These are phyloP conservation scores for Nicotiana rustica DNA, from an alignment of 305 asterid genomes.

Conservation along the genomic window DNA sequence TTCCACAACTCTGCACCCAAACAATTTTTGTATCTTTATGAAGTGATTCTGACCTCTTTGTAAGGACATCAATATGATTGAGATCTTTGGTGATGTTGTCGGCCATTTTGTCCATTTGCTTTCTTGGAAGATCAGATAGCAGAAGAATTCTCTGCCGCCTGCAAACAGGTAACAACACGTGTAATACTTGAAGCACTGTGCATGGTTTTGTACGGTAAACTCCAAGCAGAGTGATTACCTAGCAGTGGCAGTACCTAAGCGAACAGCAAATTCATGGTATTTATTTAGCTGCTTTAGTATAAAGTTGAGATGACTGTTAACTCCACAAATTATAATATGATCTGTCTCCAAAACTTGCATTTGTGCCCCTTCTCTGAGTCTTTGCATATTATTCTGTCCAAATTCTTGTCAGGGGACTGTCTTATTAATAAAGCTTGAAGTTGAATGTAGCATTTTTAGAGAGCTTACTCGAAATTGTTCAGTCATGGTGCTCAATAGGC, in stretches of 20 bases:
- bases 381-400: constrained; percentile 86
- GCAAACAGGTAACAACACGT: constrained; percentile 39
- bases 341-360: constrained; percentile 91
- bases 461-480: constrained; percentile 92
- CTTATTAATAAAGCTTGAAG: constrained; percentile 39
- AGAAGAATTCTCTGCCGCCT: constrained; percentile 96
- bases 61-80: constrained; percentile 80
- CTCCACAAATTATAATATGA: constrained; percentile 92
- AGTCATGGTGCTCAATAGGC: constrained; percentile 96
- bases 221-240: constrained; percentile 57
- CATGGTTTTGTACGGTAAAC: not conserved
- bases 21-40: not conserved
- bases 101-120: constrained; percentile 90
- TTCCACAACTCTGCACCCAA: constrained; percentile 4
- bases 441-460: constrained; percentile 40
- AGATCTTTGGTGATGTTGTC: constrained; percentile 90
- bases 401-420: constrained; percentile 48
- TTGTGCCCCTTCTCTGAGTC: constrained; percentile 96
- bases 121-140: constrained; percentile 94
- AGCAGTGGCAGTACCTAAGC: constrained; percentile 93
- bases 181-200: constrained; percentile 39
- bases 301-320: constrained; percentile 82
- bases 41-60: constrained; percentile 68
- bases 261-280: constrained; percentile 91
- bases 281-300: constrained; percentile 91